Base-by-base conservation (phyloP, 345 rosid genomes). In the Physaria fendleri region DNA sequence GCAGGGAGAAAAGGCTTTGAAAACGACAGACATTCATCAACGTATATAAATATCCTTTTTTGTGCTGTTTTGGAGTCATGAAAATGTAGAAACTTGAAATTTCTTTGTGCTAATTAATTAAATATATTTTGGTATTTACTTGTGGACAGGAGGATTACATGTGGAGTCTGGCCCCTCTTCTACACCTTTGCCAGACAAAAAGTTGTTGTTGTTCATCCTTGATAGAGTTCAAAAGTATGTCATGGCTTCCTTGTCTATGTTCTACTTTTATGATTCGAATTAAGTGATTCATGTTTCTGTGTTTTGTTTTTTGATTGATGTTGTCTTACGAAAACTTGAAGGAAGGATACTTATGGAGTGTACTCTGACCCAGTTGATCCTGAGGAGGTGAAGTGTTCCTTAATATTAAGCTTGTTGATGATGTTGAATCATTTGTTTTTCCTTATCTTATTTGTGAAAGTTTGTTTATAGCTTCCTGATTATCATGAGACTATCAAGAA, bases 141-240 rank as follows among this genome's bases (percentile, higher is more conserved):
- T 80, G 81, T 74, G 85, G 79, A 71, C 92, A 91, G 98, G 69
- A 91, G 96, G 69, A 74, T 79, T 78, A 47, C 65, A 57, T 78
- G 80, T 74, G 78, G 90, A 81, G 74, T 76, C 84, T 48, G 96
- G 90, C 39, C 96, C 95, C 87, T 73, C 81, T 11, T 32, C 37
- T 56, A 81, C 84, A 49, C 83, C 95, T 74, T 84, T 91, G 84
- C 96, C 98, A 66, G 87, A 88, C 80, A 88, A 84, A 84, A 88
- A 84, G 95, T 81, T 91, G 81, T 77, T 91, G 64, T 73, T 82
- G 75, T 88, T 91, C 90, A 83, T 91, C 61, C 92, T 91, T 55
- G 98, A 91, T 74, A 82, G 98, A 81, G 86, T 91, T 78, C 98
- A 91, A 91, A 85, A 91, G 98, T 88, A 73, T 68, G 64, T 69